A percentile compares a stretch with the other conserved stretches of the same genome.
phyloP scores from a whole-genome alignment of 768 basidiomycete genomes.

The Lactarius hatsudake region DNA sequence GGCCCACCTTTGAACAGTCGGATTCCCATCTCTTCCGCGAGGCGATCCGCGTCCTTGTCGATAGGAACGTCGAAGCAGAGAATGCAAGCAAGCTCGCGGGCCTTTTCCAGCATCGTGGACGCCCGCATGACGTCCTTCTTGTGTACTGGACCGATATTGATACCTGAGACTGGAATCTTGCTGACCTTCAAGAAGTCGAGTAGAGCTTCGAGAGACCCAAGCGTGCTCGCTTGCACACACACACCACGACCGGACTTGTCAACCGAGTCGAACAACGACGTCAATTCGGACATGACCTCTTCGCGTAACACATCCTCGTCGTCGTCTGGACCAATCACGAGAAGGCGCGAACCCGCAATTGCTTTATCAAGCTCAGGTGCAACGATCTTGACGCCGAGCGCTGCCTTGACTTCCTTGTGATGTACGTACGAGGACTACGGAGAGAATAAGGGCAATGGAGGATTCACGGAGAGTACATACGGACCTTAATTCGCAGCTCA shows the following conservation, averaged over 20 bases:
- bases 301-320: constrained; percentile 94
- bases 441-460: constrained; percentile 11
- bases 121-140: constrained; percentile 93
- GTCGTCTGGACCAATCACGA: constrained; percentile 92
- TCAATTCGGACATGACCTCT: constrained; percentile 95
- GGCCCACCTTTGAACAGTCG: constrained; percentile 84
- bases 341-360: constrained; percentile 91
- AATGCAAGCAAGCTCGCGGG: constrained; percentile 91
- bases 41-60: constrained; percentile 87
- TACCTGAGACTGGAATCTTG: constrained; percentile 96
- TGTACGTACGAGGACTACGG: constrained; percentile 90
- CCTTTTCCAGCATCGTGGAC: constrained; percentile 92
- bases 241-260: constrained; percentile 97
- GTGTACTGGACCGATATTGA: constrained; percentile 97
- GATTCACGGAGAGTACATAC: constrained; percentile 24
- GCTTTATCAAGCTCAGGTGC: constrained; percentile 97
- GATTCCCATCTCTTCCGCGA: constrained; percentile 94
- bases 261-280: constrained; percentile 81
- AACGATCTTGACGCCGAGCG: constrained; percentile 91
- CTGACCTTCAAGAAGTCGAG: constrained; percentile 91
- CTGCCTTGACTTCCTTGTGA: constrained; percentile 95
- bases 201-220: constrained; percentile 94
- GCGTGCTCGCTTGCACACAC: constrained; percentile 94
- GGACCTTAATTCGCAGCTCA: constrained; percentile 91
- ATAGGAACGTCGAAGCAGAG: constrained; percentile 95